A percentile compares a stretch with the other conserved stretches of the same genome.
These are phyloP conservation scores for Mycena vitilis DNA, from an alignment of 768 basidiomycete genomes.

Conservation along the genomic window DNA sequence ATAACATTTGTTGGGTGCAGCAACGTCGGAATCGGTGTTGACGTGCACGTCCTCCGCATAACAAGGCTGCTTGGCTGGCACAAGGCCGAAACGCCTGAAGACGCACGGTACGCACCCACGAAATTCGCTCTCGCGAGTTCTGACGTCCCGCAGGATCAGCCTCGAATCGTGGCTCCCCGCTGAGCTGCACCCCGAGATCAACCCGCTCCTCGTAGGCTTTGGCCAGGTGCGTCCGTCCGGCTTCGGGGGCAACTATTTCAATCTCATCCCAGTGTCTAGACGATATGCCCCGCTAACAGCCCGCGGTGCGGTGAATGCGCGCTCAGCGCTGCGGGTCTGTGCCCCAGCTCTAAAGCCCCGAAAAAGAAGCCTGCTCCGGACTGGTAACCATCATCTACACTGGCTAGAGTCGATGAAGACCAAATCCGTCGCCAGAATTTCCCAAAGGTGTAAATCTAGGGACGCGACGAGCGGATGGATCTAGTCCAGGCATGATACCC, in stretches of 20 bases:
- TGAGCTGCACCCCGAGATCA: constrained; percentile 79
- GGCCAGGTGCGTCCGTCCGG: constrained; percentile 69
- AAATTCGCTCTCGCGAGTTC: neutral
- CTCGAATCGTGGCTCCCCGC: constrained; percentile 87
- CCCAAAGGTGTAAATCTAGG: too few relatives aligned
- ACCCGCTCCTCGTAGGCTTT: constrained; percentile 85
- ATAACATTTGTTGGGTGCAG: constrained; percentile 48
- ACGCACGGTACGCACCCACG: constrained; percentile 72
- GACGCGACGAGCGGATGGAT: too few relatives aligned
- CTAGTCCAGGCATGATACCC: too few relatives aligned
- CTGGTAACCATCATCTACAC: constrained; percentile 19
- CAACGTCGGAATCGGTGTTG: constrained; percentile 93
- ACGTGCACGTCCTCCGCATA: constrained; percentile 96
- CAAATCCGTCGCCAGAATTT: too few relatives aligned
- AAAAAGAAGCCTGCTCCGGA: constrained; percentile 24
- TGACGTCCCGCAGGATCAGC: constrained; percentile 62
- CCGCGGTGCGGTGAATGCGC: constrained; percentile 76
- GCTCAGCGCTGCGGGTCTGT: constrained; percentile 64
- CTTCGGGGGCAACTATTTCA: too few relatives aligned
- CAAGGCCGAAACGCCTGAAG: constrained; percentile 87
- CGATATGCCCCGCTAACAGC: constrained; percentile 72
- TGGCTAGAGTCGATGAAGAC: too few relatives aligned
- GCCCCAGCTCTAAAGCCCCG: constrained; percentile 62
- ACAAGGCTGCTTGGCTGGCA: constrained; percentile 97
- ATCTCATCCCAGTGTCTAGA: constrained; percentile 50